Percentiles rank a stretch among this genome's conserved stretches.
These are phyloP conservation scores for Phyllostachys edulis DNA, from an alignment of 176 grass and related monocot genomes.

Conservation along the genomic window DNA sequence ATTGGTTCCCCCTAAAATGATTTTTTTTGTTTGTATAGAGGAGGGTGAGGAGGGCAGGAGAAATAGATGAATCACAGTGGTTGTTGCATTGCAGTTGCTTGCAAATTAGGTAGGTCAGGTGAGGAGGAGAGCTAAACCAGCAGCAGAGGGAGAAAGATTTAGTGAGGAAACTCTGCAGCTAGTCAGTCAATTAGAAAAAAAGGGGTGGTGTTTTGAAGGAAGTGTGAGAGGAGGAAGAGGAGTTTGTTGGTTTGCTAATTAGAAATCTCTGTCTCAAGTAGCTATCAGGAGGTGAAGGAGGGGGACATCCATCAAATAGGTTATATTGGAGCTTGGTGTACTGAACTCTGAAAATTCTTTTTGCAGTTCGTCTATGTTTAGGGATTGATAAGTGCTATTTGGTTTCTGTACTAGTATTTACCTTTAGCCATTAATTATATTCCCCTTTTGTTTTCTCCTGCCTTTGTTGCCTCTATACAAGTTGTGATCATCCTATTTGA, in stretches of 20 bases:
- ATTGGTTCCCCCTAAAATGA: constrained; percentile 64
- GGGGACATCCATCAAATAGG: constrained; percentile 60
- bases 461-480: constrained; percentile 28
- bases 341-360: constrained; percentile 76
- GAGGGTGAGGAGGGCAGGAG: constrained; percentile 57
- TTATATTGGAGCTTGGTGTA: constrained; percentile 73
- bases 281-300: constrained; percentile 50
- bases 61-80: constrained; percentile 65
- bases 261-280: constrained; percentile 53
- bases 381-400: constrained; percentile 56
- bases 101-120: constrained; percentile 64
- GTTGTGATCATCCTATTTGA: constrained; percentile 21
- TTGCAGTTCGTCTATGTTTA: constrained; percentile 81
- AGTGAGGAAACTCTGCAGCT: constrained; percentile 60
- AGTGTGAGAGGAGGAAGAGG: constrained; percentile 13
- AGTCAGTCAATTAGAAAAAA: constrained; percentile 53
- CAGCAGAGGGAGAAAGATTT: constrained; percentile 67
- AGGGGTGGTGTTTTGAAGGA: constrained; percentile 40
- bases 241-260: constrained; percentile 56
- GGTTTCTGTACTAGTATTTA: constrained; percentile 47
- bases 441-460: constrained; percentile 8
- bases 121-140: constrained; percentile 65
- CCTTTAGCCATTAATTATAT: constrained; percentile 35
- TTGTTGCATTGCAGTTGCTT: constrained; percentile 58
- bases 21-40: constrained; percentile 94